Percentiles rank a stretch among this genome's conserved stretches.
Evolutionary conservation across 2,329 filamentous ascomycete genomes (phyloP).

Genomic region (Annulohypoxylon truncatum): DNA sequence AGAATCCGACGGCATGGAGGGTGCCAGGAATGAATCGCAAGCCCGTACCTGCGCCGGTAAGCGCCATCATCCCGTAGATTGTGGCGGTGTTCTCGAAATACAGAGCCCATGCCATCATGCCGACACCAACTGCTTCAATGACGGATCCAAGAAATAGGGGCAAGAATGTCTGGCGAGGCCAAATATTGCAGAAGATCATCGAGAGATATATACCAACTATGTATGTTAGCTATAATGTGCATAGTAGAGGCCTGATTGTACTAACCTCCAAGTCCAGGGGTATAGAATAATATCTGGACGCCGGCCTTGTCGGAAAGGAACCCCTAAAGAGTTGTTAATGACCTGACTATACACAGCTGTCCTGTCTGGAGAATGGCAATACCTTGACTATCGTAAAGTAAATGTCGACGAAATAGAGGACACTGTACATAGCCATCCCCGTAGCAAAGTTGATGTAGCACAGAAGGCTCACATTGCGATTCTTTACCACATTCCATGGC

Average conservation of each 20-base stretch:
- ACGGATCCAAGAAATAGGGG: conserved; percentile 68
- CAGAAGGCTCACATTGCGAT: conserved; percentile 70
- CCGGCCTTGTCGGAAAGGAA: conserved; percentile 63
- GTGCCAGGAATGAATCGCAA: conserved; percentile 72
- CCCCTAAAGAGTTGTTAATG: conserved; percentile 46
- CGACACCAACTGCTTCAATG: conserved; percentile 68
- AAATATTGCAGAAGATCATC: conserved; percentile 69
- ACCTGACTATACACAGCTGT: background rate
- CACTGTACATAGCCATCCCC: conserved; percentile 65
- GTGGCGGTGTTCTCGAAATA: conserved; percentile 59
- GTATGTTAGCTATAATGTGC: conserved; percentile 43
- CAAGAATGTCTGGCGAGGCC: conserved; percentile 70
- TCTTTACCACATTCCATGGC: conserved; percentile 67
- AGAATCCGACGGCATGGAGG: conserved; percentile 72
- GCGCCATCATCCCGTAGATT: conserved; percentile 74
- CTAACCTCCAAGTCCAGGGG: conserved; percentile 70
- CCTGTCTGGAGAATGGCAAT: background rate
- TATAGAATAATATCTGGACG: conserved; percentile 70
- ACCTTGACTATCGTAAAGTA: conserved; percentile 72
- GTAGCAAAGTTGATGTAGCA: conserved; percentile 70
- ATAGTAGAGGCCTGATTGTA: conserved; percentile 11
- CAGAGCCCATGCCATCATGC: conserved; percentile 68
- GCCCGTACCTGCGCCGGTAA: conserved; percentile 72
- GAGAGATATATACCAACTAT: conserved; percentile 65
- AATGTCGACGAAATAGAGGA: conserved; percentile 76